A percentile compares a stretch with the other conserved stretches of the same genome.
phyloP scores from a whole-genome alignment of 2,329 filamentous ascomycete species.

The Akanthomyces uredinophilus region DNA sequence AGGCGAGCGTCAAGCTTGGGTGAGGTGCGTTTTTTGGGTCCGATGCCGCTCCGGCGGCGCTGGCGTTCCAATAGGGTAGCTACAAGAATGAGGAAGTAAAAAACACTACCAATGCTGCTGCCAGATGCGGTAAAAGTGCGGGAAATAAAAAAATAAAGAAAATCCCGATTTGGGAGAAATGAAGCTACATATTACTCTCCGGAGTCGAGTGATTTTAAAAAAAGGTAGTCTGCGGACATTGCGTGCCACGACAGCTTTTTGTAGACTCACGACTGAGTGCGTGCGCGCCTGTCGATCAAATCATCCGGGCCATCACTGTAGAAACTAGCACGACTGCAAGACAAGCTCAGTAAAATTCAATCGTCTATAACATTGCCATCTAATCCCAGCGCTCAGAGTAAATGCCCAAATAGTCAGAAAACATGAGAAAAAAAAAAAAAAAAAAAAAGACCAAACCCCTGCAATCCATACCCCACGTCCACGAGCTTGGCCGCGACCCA shows the following conservation, averaged over 20 bases:
- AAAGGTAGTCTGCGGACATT: too few species aligned
- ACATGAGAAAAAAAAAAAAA: background rate
- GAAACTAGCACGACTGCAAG: background rate
- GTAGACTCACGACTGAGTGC: too few species aligned
- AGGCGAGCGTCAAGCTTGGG: background rate
- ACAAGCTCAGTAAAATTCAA: background rate
- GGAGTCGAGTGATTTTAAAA: too few species aligned
- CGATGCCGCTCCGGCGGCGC: background rate
- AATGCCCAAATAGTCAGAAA: background rate
- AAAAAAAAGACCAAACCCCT: background rate
- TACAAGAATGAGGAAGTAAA: background rate
- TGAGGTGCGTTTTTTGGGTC: background rate
- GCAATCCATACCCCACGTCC: too few species aligned
- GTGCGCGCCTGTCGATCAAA: background rate
- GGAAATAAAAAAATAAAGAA: background rate
- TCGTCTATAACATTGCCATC: background rate
- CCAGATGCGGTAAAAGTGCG: background rate
- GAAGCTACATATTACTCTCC: background rate
- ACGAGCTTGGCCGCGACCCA: too few species aligned
- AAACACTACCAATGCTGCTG: background rate
- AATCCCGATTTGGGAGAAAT: too few species aligned
- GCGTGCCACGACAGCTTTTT: too few species aligned
- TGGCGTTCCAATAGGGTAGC: background rate
- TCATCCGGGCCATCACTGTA: background rate
- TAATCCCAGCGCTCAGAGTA: background rate